These are phyloP conservation scores for Coemansia brasiliensis DNA, from an alignment of 192 early-diverging fungal genomes.

Conservation along the genomic window DNA sequence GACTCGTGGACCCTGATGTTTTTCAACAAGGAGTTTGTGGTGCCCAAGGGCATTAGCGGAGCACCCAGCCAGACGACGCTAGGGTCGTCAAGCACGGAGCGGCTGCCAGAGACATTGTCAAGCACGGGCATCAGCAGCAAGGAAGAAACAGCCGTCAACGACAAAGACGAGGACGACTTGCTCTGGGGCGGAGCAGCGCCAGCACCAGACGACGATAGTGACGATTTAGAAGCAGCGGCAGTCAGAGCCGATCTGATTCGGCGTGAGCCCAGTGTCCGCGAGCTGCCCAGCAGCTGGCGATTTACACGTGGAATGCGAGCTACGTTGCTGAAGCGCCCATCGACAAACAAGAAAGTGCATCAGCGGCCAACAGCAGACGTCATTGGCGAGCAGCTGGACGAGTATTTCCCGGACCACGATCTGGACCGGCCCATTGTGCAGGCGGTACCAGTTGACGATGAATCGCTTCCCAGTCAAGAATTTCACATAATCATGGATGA, in stretches of 20 bases:
- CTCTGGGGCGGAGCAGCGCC: conserved; percentile 18
- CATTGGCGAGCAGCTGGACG: conserved; percentile 66
- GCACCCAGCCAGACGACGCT: conserved; percentile 12
- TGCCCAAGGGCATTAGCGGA: conserved; percentile 11
- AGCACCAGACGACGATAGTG: not conserved
- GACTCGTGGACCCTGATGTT: conserved; percentile 58
- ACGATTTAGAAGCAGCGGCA: conserved; percentile 4
- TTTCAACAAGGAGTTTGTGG: conserved; percentile 52
- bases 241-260: conserved; percentile 3
- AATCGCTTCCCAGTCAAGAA: conserved; percentile 25
- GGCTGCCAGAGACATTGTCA: not conserved
- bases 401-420: conserved; percentile 75
- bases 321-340: conserved; percentile 38
- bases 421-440: conserved; percentile 71
- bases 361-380: conserved; percentile 66
- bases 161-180: conserved; percentile 12
- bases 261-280: conserved; percentile 6
- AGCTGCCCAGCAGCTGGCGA: conserved; percentile 36
- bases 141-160: not conserved
- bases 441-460: conserved; percentile 32
- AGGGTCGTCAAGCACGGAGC: not conserved
- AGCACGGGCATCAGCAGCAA: not conserved
- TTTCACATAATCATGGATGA: conserved; percentile 49
- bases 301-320: conserved; percentile 52
- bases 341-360: conserved; percentile 14